Base-by-base conservation (phyloP, 2,329 filamentous ascomycete genomes). In the Colletotrichum sp. region DNA sequence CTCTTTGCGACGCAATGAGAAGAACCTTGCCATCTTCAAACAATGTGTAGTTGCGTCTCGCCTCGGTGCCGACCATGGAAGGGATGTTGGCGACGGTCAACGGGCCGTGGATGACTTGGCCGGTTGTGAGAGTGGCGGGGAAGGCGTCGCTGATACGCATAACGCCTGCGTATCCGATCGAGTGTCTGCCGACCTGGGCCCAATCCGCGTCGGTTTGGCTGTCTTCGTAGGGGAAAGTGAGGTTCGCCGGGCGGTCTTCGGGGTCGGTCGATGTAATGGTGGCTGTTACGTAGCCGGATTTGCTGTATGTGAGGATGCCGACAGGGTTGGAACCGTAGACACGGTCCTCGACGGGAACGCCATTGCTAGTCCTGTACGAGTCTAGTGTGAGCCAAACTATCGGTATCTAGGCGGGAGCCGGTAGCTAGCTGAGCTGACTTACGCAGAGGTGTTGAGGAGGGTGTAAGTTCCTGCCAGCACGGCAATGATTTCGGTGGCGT, bases 41-140 rank as follows among this genome's bases (percentile, higher is more conserved):
- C 1, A 77, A 56, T 7, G 79, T 79, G 55, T 79, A 80, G 67
- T 80, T 79, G 24, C 78, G 72, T 16, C 36, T 28, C 28, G 78
- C 76, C 21, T 59, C 56, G 21, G 61, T 77, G 1, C 80, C 81
- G 4, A 81, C 79, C 78, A 78, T 79, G 1, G 77, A 74, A 8
- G 81, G 81, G 26, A 82, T 66, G 58, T 81, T 79, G 5, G 80
- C 80, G 3, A 80, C 76, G 0, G 71, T 76, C 14, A 79, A 75
- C 5, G 81, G 81, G 0, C 81, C 81, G 67, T 82, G 81, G 14
- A 79, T 76, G 34, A 82, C 75, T 66, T 79, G 78, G 16, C 81
- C 81, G 4, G 78, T 58, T 5, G 68, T 73, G 0, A 30, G 32
- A 7, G 66, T 77, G 14, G 76, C 76, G 10, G 78, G 77, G 21